Percentiles rank a stretch among this genome's conserved stretches.
Conservation (phyloP, 495 filamentous ascomycete species). For the Hypomontagnella submonticulosa region DNA sequence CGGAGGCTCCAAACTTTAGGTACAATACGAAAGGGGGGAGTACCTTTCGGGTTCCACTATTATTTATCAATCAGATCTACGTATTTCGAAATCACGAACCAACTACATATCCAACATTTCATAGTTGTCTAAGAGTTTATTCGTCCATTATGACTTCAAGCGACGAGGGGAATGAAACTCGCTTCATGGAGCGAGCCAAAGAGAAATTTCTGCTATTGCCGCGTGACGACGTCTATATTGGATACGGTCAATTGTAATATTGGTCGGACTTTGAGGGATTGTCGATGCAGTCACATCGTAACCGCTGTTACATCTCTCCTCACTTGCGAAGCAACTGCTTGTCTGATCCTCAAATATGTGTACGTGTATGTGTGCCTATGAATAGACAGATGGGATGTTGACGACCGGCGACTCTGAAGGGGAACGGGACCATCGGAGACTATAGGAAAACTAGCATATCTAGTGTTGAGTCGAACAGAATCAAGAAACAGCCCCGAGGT, state of each 20-base stretch:
- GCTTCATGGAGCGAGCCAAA: slow-evolving; percentile 3
- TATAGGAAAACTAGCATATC: slow-evolving; percentile 22
- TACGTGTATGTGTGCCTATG: slow-evolving; percentile 3
- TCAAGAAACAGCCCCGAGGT: slow-evolving; percentile 17
- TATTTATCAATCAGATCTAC: slow-evolving; percentile 31
- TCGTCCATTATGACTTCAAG: slow-evolving; percentile 5
- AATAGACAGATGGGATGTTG: slow-evolving; percentile 2
- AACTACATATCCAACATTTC: slow-evolving; percentile 15
- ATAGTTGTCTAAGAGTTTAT: neutral
- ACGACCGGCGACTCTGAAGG: slow-evolving; percentile 9
- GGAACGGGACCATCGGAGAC: slow-evolving; percentile 30
- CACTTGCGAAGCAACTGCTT: neutral
- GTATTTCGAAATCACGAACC: slow-evolving; percentile 10
- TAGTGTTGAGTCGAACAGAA: slow-evolving; percentile 28
- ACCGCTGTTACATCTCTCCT: slow-evolving; percentile 3
- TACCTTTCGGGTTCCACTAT: slow-evolving; percentile 16
- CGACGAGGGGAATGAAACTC: slow-evolving; percentile 8
- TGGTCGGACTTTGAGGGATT: slow-evolving; percentile 4
- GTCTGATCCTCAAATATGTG: neutral
- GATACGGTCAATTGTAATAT: slow-evolving; percentile 8
- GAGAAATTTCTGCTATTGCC: slow-evolving; percentile 8
- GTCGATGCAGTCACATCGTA: slow-evolving; percentile 19
- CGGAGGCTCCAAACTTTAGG: slow-evolving; percentile 42
- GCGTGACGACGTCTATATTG: slow-evolving; percentile 19
- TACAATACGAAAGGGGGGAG: slow-evolving; percentile 7